phyloP scores from a whole-genome alignment of 495 filamentous ascomycete genomes.

The Penicillium waksmanii region DNA sequence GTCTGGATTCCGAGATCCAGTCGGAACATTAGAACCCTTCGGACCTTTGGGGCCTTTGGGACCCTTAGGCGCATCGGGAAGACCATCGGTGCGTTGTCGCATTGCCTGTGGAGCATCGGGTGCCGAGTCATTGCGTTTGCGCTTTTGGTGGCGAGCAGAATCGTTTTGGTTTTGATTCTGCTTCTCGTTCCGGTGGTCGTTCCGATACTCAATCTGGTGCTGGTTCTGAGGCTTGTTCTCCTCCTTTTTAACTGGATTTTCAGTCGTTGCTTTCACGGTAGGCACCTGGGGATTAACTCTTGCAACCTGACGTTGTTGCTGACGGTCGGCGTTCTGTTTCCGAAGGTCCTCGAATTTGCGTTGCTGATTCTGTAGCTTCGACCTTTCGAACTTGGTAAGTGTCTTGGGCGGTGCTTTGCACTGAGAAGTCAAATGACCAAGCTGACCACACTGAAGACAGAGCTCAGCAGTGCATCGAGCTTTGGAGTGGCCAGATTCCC shows the following conservation, averaged over 20 bases:
- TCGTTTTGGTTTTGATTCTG: too few relatives aligned
- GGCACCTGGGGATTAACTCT: slow-evolving; percentile 54
- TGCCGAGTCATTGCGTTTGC: slow-evolving; percentile 46
- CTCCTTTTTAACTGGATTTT: slow-evolving; percentile 14
- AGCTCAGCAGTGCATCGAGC: slow-evolving; percentile 42
- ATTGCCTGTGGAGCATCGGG: slow-evolving; percentile 31
- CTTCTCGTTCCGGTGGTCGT: too few relatives aligned
- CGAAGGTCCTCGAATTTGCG: slow-evolving; percentile 31
- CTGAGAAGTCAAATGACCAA: slow-evolving; percentile 42
- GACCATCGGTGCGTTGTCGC: slow-evolving; percentile 30
- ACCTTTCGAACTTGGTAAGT: slow-evolving; percentile 42
- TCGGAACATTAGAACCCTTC: slow-evolving; percentile 1
- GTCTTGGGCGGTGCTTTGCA: slow-evolving; percentile 36
- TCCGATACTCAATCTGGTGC: too few relatives aligned
- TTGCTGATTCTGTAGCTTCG: slow-evolving; percentile 39
- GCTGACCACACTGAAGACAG: slow-evolving; percentile 51
- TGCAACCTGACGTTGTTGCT: slow-evolving; percentile 47
- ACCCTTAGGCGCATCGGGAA: slow-evolving; percentile 26
- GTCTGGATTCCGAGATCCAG: slow-evolving; percentile 16
- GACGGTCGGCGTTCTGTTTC: slow-evolving; percentile 40
- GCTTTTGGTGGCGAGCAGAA: slow-evolving; percentile 36
- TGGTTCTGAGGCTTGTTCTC: not conserved
- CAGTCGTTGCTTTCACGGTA: slow-evolving; percentile 39
- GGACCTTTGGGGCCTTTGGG: slow-evolving; percentile 10
- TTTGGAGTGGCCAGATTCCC: slow-evolving; percentile 42